phyloP scores from a whole-genome alignment of 495 filamentous ascomycete species.

The Penicillium pancosmium region DNA sequence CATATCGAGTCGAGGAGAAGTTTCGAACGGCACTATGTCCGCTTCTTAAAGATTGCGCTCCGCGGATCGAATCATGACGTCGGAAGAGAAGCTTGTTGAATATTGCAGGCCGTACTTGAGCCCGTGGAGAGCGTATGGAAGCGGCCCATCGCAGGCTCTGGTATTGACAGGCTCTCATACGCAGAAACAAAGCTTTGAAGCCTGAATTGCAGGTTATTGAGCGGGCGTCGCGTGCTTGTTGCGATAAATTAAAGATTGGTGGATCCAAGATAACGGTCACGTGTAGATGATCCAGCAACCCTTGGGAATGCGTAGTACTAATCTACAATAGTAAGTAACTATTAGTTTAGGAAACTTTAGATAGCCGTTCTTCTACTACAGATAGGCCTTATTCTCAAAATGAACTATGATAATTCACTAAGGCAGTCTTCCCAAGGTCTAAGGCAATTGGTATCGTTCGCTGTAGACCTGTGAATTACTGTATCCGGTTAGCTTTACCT shows the following conservation, averaged over 20 bases:
- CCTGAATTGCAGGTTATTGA: not conserved
- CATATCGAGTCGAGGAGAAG: conserved; percentile 28
- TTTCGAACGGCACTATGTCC: conserved; percentile 12
- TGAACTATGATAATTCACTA: too few species aligned
- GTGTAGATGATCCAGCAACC: not conserved
- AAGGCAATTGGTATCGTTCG: too few species aligned
- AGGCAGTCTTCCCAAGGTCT: too few species aligned
- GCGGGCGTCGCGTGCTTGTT: not conserved
- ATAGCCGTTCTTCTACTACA: too few species aligned
- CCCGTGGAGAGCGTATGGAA: conserved; percentile 31
- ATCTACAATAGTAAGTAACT: too few species aligned
- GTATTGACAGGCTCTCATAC: conserved; percentile 37
- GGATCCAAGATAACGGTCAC: conserved; percentile 1
- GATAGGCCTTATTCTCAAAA: too few species aligned
- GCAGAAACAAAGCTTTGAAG: conserved; percentile 10
- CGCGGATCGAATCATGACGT: conserved; percentile 15
- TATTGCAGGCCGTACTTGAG: conserved; percentile 8
- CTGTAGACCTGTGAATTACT: too few species aligned
- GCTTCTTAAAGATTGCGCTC: conserved; percentile 7
- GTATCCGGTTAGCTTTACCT: too few species aligned
- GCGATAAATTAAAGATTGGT: too few species aligned
- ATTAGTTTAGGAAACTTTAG: too few species aligned
- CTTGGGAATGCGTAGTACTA: too few species aligned
- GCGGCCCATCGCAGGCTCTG: conserved; percentile 31
- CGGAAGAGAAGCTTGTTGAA: conserved; percentile 13